Evolutionary conservation across 495 filamentous ascomycete genomes (phyloP), one percentile per base, ranked within the genome.

Genomic region (Penicillium herquei): DNA sequence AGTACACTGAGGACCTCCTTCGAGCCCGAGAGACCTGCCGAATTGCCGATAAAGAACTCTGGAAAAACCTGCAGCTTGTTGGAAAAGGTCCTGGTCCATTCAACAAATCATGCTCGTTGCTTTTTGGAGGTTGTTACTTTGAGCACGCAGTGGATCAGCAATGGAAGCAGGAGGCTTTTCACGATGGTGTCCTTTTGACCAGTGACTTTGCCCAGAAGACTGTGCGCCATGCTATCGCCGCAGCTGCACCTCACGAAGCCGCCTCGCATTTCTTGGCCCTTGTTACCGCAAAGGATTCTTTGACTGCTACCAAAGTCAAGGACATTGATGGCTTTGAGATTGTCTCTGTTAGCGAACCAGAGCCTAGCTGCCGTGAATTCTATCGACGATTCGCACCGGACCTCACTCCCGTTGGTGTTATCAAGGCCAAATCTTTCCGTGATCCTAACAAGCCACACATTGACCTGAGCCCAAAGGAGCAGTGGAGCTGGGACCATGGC

Each of bases 11-110:
- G 0, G 81, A 89, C 57, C 78, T 98, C 48, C 68, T 81, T 30
- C 77, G 75, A 3, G 92, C 92, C 2, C 77, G 86, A 18, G 66
- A 61, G 3, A 66, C 91, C 39, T 96, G 92, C 61, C 81, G 87
- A 26, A 60, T 77, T 21, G 91, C 89, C 11, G 75, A 83, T 8
- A 72, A 76, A 16, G 90, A 98, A 66, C 68, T 91, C 10, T 80
- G 81, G 59, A 73, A 80, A 42, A 79, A 83, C 37, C 60, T 73
- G 14, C 65, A 81, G 11, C 64, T 86, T 14, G 68, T 75, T 2
- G 45, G 54, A 3, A 52, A 69, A 2, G 78, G 89, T 7, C 92
- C 91, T 0, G 92, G 92, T 6, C 60, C 73, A 43, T 96, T 96
- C 79, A 92, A 95, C 64, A 67, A 62, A n/a, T 79, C 83, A 13